Percentiles rank a stretch among this genome's conserved stretches.
Evolutionary conservation across 2,329 filamentous ascomycete genomes (phyloP).

Genomic region (Verticillium nonalfalfae): DNA sequence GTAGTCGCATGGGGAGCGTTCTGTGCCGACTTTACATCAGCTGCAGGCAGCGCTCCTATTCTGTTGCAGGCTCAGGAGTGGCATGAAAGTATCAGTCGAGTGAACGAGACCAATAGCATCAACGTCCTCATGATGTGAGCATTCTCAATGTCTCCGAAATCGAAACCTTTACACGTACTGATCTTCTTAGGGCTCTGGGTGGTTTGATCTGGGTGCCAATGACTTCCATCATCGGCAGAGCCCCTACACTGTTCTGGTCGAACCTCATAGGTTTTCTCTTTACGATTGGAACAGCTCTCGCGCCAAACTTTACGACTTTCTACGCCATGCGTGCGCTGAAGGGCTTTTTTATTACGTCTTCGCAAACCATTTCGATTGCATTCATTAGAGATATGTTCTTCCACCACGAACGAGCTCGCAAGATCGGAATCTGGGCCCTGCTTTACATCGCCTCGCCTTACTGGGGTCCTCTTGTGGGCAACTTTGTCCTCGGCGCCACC

Average conservation of each 20-base stretch:
- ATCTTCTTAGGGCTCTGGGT: constrained; percentile 9
- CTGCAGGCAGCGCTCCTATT: constrained; percentile 12
- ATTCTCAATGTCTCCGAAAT: background rate
- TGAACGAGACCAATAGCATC: constrained; percentile 7
- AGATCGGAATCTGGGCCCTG: constrained; percentile 41
- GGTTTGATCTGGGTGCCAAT: constrained; percentile 16
- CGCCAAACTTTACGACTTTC: constrained; percentile 15
- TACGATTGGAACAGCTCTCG: constrained; percentile 15
- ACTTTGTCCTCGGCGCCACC: constrained; percentile 39
- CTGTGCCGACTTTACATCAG: constrained; percentile 12
- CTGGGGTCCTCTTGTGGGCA: constrained; percentile 34
- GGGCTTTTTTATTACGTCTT: constrained; percentile 39
- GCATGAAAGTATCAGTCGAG: constrained; percentile 32
- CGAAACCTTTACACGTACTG: background rate
- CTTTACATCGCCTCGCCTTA: constrained; percentile 35
- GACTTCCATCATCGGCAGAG: constrained; percentile 13
- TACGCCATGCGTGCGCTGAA: constrained; percentile 17
- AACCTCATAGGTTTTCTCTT: constrained; percentile 15
- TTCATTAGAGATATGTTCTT: constrained; percentile 55
- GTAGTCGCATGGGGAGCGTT: constrained; percentile 12
- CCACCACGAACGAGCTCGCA: constrained; percentile 48
- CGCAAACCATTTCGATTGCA: constrained; percentile 39
- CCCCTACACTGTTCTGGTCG: constrained; percentile 19
- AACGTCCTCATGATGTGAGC: constrained; percentile 8
- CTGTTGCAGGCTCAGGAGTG: constrained; percentile 11